phyloP scores from a whole-genome alignment of 2,329 filamentous ascomycete species.

The Fusarium sp. region DNA sequence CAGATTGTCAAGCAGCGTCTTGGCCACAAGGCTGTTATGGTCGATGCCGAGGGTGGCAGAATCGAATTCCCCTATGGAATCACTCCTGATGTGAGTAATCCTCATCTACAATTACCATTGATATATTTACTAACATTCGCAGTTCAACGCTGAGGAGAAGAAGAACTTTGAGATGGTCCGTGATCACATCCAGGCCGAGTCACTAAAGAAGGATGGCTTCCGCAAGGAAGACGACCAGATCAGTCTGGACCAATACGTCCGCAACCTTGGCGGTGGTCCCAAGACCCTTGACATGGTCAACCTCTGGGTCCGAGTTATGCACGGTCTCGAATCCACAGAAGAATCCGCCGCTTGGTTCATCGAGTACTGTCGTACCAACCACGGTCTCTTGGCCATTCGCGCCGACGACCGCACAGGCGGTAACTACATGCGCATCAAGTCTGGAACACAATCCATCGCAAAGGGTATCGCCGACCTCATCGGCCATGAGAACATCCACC shows the following conservation, averaged over 20 bases:
- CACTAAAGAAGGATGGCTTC: constrained; percentile 45
- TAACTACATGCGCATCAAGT: constrained; percentile 54
- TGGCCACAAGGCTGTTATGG: constrained; percentile 60
- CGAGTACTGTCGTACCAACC: constrained; percentile 57
- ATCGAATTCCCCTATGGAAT: constrained; percentile 44
- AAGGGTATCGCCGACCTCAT: constrained; percentile 50
- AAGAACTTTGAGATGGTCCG: constrained; percentile 53
- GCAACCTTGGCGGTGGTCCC: constrained; percentile 51
- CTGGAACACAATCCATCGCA: constrained; percentile 48
- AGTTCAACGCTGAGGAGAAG: constrained; percentile 54
- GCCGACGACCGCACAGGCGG: constrained; percentile 56
- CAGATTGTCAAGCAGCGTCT: constrained; percentile 62
- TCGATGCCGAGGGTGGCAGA: constrained; percentile 55
- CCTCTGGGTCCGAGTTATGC: constrained; percentile 57
- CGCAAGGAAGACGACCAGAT: constrained; percentile 52
- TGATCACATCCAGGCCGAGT: constrained; percentile 56
- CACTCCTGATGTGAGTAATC: constrained; percentile 40
- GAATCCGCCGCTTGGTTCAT: constrained; percentile 57
- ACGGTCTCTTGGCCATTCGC: constrained; percentile 54
- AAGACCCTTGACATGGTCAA: constrained; percentile 55
- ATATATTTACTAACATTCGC: neutral
- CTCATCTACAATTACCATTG: too few relatives aligned
- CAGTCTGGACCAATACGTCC: constrained; percentile 55
- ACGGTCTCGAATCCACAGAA: constrained; percentile 55
- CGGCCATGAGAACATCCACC: constrained; percentile 37